Base-by-base conservation (phyloP, 2,329 filamentous ascomycete species). In the Talaromyces albobiverticillius region DNA sequence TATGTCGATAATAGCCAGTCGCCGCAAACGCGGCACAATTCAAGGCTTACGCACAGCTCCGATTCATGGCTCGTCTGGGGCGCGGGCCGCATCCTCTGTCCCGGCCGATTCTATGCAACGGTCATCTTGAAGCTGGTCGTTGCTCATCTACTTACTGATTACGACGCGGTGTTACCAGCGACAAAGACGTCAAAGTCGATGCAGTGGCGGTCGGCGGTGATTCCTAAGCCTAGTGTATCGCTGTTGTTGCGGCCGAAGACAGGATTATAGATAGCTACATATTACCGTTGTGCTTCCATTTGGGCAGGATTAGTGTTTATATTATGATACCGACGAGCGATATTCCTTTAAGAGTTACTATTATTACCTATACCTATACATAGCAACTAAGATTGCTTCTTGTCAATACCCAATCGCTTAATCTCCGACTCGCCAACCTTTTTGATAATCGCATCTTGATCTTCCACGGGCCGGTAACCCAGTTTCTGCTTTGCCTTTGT, bases 401-500 rank as follows among this genome's bases (percentile, higher is more conserved):
- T 47, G 25, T 36, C 32, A 36, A 52, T 52, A 20, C 40, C 49
- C 31, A 52, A 26, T 9, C 49, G 49, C 34, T 18, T 38, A 20
- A 40, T 45, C 41, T 53, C 50, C n/a, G 41, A 11, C 26, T 40
- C 29, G 1, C 41, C 50, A 40, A 53, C 50, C 23, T 40, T 36
- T 9, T 18, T 20, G 42, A 53, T 14, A 29, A 40, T 14, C 16
- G 41, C 50, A 11, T 53, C 50, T 46, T 53, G 50, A 20, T 46
- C 50, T 29, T 20, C 4, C 16, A 53, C 41, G 1, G 50, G 50
- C 23, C 46, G 8, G 16, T 53, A 53, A 26, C 50, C 50, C 23
- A 53, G 22, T 22, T 46, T 26, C 14, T 53, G n/a, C 50, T 40
- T 46, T 53, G 50, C 50, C 31, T 53, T 53, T 41, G 18, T 53